Evolutionary conservation across 495 filamentous ascomycete genomes (phyloP).

Genomic region (Lasiosphaeria miniovina): DNA sequence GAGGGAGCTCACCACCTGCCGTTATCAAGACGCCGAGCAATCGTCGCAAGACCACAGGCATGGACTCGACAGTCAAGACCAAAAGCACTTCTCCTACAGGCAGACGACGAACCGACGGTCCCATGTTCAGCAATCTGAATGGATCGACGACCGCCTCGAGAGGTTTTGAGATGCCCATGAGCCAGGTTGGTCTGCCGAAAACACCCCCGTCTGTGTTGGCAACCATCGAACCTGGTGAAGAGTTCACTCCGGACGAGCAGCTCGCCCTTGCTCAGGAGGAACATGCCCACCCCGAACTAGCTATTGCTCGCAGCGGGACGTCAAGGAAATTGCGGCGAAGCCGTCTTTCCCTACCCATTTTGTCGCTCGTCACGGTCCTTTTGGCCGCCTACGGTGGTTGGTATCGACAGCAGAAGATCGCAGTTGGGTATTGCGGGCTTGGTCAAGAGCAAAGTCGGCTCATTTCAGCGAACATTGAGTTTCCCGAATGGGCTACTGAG

Average conservation of each 20-base stretch:
- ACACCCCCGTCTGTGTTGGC: constrained; percentile 22
- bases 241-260: constrained; percentile 90
- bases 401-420: constrained; percentile 91
- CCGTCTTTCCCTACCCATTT: constrained; percentile 51
- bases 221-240: constrained; percentile 65
- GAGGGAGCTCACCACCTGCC: constrained; percentile 44
- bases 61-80: constrained; percentile 18
- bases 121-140: constrained; percentile 21
- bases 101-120: constrained; percentile 36
- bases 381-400: constrained; percentile 71
- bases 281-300: constrained; percentile 33
- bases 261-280: constrained; percentile 67
- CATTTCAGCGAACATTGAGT: constrained; percentile 42
- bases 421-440: constrained; percentile 90
- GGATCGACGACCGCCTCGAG: constrained; percentile 32
- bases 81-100: constrained; percentile 31
- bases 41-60: constrained; percentile 36
- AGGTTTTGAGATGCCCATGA: constrained; percentile 49
- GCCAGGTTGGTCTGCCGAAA: constrained; percentile 14
- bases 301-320: constrained; percentile 18
- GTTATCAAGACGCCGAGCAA: constrained; percentile 39
- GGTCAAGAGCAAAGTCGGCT: constrained; percentile 56
- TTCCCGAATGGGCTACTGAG: constrained; percentile 42
- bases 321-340: too few species aligned
- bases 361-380: constrained; percentile 62